Evolutionary conservation across 176 grass and related monocot genomes (phyloP), one percentile per base, ranked within the genome.

Genomic region (Sorghum bicolor): DNA sequence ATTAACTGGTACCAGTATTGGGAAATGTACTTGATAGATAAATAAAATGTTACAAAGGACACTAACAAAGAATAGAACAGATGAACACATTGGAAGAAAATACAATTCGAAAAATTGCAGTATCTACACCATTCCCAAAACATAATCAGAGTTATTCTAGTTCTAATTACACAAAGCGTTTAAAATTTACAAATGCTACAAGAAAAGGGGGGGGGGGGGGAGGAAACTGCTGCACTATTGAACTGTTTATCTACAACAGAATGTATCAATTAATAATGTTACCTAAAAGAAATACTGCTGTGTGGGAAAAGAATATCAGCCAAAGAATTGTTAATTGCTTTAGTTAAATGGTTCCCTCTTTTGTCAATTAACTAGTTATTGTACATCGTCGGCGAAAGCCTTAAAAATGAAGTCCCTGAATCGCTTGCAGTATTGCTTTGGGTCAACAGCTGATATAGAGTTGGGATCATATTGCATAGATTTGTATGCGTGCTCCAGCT

Each of bases 401-500:
- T 82, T 93, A 73, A 87, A 97, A 62, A 97, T 91, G 68, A 97
- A 97, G 70, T 97, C 94, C 8, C 94, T 89, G 55, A 97, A 97
- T 4, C 94, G 64, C 74, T 97, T 97, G 26, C 91, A 91, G 70
- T 97, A 97, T 29, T 93, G 72, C 70, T 74, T 93, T 0, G 91
- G 91, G 78, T 93, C 91, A 41, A 93, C 91, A 17, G 87, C 91
- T 25, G 94, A 97, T 86, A 97, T 97, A 29, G 94, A 97, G 26
- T 88, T 93, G 8, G 91, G 87, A 22, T 93, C 94, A 36, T 93
- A 91, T 67, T 93, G 91, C 86, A 93, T 91, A 25, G 94, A 97
- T 76, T 97, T 97, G 79, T 93, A 97, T 4, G 94, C 94, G 36
- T 97, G 94, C 29, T 97, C 94, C 19, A 97, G 91, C 79, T 97